Conservation (phyloP, 2,329 filamentous ascomycete genomes). For the Dothiorella sarmentorum region DNA sequence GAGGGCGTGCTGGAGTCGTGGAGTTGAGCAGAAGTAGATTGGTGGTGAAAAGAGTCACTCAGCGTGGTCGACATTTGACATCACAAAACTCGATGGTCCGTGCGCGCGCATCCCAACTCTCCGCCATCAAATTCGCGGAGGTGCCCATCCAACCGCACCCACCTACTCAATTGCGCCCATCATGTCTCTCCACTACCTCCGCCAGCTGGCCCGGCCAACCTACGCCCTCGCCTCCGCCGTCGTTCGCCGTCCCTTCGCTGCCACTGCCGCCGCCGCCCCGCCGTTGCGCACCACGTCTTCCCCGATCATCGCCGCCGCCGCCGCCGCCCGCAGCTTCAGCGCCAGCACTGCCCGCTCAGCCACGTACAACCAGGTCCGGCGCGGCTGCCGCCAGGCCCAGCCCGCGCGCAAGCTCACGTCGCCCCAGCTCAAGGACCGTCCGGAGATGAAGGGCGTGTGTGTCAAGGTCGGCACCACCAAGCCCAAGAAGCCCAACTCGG, state of each 20-base stretch:
- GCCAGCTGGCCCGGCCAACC: constrained; percentile 5
- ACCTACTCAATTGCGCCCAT: background rate
- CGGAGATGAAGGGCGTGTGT: constrained; percentile 92
- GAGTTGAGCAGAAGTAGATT: background rate
- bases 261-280: background rate
- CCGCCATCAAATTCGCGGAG: constrained; percentile 13
- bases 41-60: background rate
- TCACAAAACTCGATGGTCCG: constrained; percentile 15
- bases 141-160: background rate
- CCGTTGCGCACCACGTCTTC: background rate
- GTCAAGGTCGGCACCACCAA: constrained; percentile 89
- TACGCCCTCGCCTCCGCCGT: background rate
- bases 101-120: background rate
- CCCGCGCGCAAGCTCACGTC: constrained; percentile 82
- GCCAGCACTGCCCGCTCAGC: constrained; percentile 38
- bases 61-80: too few species aligned
- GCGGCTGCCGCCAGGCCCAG: constrained; percentile 76
- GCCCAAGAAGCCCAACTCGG: constrained; percentile 98
- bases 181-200: constrained; percentile 17
- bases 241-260: background rate
- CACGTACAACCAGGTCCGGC: constrained; percentile 50
- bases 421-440: constrained; percentile 72
- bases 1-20: background rate
- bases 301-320: constrained; percentile 6
- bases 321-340: constrained; percentile 36